These are phyloP conservation scores for Delonix regia DNA, from an alignment of 306 rosid genomes.

Conservation along the genomic window DNA sequence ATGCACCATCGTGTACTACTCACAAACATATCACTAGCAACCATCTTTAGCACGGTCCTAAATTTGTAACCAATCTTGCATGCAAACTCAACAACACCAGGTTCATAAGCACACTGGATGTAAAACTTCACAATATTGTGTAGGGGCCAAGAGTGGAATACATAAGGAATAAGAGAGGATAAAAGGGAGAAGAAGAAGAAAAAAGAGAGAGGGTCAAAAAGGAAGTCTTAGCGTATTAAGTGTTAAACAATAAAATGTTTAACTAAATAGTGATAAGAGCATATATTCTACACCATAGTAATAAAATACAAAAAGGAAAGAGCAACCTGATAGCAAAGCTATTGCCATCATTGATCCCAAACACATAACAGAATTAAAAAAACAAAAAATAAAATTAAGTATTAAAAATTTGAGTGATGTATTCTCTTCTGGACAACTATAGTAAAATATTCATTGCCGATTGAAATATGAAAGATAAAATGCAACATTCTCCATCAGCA, in stretches of 20 bases:
- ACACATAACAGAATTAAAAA: neutral
- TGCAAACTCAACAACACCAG: conserved; percentile 19
- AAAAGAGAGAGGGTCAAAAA: neutral
- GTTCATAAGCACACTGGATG: neutral
- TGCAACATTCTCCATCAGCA: neutral
- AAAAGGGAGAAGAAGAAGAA: neutral
- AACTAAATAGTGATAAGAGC: neutral
- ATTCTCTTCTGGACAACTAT: no score
- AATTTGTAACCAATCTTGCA: neutral
- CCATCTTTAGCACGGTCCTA: neutral
- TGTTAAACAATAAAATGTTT: neutral
- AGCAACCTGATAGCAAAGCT: neutral
- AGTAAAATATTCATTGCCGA: neutral
- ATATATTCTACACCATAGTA: no score
- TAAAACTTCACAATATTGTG: neutral
- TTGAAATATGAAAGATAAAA: neutral
- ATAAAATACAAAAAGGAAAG: neutral
- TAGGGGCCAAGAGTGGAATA: neutral
- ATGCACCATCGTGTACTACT: neutral
- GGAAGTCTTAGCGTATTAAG: neutral
- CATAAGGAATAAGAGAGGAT: neutral
- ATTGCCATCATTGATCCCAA: neutral
- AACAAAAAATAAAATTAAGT: neutral
- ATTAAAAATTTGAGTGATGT: neutral
- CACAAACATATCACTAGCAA: conserved; percentile 6